Base-by-base conservation (phyloP, 148 eudicot species). In the Selenicereus undatus region DNA sequence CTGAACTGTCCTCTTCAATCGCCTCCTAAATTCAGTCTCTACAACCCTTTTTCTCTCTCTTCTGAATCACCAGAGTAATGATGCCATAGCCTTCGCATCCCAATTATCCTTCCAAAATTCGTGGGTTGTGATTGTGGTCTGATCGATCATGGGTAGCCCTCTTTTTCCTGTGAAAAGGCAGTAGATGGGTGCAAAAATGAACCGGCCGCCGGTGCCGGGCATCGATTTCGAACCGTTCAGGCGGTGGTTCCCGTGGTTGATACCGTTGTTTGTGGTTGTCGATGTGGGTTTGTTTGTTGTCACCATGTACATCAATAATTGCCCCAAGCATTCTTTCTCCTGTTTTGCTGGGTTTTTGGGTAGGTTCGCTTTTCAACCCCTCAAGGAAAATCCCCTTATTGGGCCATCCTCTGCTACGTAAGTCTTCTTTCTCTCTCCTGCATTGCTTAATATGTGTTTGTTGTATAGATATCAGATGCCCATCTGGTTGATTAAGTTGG, bases 321-420 rank as follows among this genome's bases (percentile, higher is more conserved):
- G 97, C 43, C 98, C 98, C 21, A 76, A 71, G 42, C 35, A 85
- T 76, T 87, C 85, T 12, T 1, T 17, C 4, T 73, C 82, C 20
- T 94, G 97, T 77, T 60, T 87, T 60, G 84, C 72, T 1, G 8
- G 52, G 8, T 64, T 80, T 64, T 84, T 93, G 26, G 94, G 91
- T 52, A 87, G 93, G 17, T 87, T 89, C 50, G 86, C 97, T 11
- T 95, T 95, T 73, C 94, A 95, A 81, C 88, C 83, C 83, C 71
- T 87, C 75, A 82, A 82, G 52, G 91, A 91, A 78, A 95, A 95
- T 81, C 98, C 97, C 14, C 89, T 95, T 74, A 89, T 93, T 43
- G 98, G 98, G 20, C 98, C 98, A 35, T 85, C 96, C 2, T 77
- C 93, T 32, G 21, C 81, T 36, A 88, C 97, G 97, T 95, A 78